Evolutionary conservation across 179 eudicot species (phyloP).

Genomic region (Beta macrorhiza): DNA sequence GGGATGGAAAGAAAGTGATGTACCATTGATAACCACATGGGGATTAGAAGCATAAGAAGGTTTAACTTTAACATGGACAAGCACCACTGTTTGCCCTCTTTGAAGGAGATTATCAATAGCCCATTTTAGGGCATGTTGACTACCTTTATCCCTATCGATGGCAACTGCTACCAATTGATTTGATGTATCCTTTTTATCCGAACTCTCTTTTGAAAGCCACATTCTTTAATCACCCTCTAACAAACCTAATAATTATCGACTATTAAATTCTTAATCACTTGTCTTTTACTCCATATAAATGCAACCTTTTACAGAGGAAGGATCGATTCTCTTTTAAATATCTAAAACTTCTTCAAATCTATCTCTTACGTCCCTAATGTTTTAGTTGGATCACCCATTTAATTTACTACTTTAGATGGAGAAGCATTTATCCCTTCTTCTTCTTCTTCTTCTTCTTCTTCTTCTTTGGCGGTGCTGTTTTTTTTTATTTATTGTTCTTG

Average conservation of each 20-base stretch:
- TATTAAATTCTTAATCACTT: background rate
- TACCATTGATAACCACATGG: constrained; percentile 35
- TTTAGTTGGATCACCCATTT: background rate
- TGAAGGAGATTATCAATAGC: constrained; percentile 59
- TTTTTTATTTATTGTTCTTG: background rate
- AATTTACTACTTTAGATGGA: too few species aligned
- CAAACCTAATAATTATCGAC: background rate
- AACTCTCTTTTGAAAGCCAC: constrained; percentile 35
- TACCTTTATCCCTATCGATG: constrained; percentile 64
- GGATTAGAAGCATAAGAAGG: constrained; percentile 20
- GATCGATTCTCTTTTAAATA: background rate
- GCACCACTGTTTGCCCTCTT: constrained; percentile 52
- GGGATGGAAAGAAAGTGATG: background rate
- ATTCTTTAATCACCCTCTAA: constrained; percentile 17
- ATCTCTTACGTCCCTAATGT: too few species aligned
- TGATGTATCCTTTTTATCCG: constrained; percentile 35
- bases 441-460: background rate
- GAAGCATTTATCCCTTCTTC: too few species aligned
- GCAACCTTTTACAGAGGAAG: background rate
- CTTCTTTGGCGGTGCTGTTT: too few species aligned
- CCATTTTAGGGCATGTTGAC: constrained; percentile 83
- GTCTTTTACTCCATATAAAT: background rate
- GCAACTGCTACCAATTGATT: constrained; percentile 66
- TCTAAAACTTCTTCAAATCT: too few species aligned
- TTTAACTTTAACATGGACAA: constrained; percentile 63